Evolutionary conservation across 2,329 filamentous ascomycete species (phyloP), one percentile per base, ranked within the genome.

Genomic region (Ascochyta pisi): DNA sequence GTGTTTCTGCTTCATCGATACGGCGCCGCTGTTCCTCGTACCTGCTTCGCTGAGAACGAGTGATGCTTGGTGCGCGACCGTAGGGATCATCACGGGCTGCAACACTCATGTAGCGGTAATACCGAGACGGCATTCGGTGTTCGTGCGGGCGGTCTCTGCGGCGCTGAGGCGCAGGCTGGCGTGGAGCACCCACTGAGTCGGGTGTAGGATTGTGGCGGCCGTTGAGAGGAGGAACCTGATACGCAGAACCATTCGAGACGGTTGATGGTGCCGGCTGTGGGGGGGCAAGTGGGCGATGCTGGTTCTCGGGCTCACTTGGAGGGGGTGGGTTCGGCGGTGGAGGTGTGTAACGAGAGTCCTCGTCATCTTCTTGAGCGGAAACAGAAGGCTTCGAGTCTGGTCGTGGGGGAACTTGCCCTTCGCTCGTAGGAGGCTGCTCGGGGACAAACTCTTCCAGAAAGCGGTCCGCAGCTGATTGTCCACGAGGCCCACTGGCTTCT

Each of bases 21-120:
- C 72, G 68, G 23, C 73, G 72, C 9, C 70, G 68, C 23, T 73
- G 68, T 46, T 75, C 68, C 42, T 74, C 73, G 39, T 76, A 76
- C 62, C 73, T 59, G 40, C 66, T 67, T 37, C 70, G 70, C 51
- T 76, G 72, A 12, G 72, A 69, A 19, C 73, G 70, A 19, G 66
- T 69, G 55, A 74, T 72, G 55, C 69, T 74, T 6, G 72, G 61
- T 7, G 67, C 71, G 26, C 73, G 70, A 41, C 65, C 64, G 41
- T 71, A 73, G 44, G 69, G 68, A n/a, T 76, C 73, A 5, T 74
- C 71, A 29, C 70, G 69, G 15, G 64, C 60, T 16, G 65, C 63
- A 31, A 72, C 64, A 23, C 69, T 73, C 69, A 73, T 70, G 49
- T 74, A 74, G 41, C 72, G 68, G 47, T 71, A 70, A 57, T 73